These are phyloP conservation scores for Cucurbita ficifolia DNA, from an alignment of 306 rosid genomes.

Conservation along the genomic window DNA sequence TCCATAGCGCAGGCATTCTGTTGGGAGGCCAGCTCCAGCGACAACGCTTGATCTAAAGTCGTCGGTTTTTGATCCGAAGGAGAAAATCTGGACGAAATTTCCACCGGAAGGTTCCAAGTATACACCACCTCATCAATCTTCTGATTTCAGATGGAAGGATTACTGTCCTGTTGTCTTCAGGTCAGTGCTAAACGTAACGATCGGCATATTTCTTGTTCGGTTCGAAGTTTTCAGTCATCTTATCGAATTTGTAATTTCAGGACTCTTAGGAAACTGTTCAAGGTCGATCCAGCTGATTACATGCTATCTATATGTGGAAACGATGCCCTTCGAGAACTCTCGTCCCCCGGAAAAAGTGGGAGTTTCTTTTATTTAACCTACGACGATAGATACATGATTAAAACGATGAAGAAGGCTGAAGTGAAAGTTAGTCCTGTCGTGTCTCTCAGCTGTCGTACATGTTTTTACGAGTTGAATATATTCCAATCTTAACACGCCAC, in stretches of 20 bases:
- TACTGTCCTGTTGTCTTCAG: conserved; percentile 94
- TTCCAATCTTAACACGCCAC: conserved; percentile 8
- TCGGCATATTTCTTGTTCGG: not conserved
- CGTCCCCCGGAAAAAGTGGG: conserved; percentile 97
- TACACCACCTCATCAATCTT: conserved; percentile 86
- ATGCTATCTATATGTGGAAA: conserved; percentile 91
- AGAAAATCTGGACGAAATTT: conserved; percentile 88
- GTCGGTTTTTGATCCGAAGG: conserved; percentile 88
- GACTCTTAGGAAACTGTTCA: conserved; percentile 85
- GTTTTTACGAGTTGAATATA: conserved; percentile 8
- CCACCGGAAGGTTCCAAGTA: conserved; percentile 93
- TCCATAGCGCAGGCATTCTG: conserved; percentile 85
- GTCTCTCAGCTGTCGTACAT: not conserved
- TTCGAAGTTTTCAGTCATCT: not conserved
- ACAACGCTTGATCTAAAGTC: conserved; percentile 69
- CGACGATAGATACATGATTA: conserved; percentile 92
- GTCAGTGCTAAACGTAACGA: conserved; percentile 21
- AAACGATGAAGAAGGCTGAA: conserved; percentile 94
- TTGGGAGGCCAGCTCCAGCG: conserved; percentile 95
- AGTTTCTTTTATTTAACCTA: conserved; percentile 88
- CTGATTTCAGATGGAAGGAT: conserved; percentile 92
- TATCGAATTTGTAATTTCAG: conserved; percentile 22
- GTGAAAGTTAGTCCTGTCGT: conserved; percentile 51
- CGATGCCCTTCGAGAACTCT: conserved; percentile 85
- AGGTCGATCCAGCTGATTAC: conserved; percentile 96